phyloP scores from a whole-genome alignment of 441 rosid species.

The Omphalea diandra region DNA sequence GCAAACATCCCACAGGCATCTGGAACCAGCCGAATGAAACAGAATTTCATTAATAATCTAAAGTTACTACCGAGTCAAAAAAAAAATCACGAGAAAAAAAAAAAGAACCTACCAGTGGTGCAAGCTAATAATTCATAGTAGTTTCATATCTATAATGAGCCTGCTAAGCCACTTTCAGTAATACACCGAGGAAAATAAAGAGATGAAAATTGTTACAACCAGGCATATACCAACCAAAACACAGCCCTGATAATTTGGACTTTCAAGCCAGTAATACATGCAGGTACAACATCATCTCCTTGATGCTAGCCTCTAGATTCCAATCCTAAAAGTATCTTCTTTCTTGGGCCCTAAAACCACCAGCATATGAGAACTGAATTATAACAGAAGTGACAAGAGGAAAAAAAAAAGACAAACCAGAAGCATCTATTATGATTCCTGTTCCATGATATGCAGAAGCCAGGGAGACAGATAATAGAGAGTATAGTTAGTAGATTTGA shows the following conservation, averaged over 20 bases:
- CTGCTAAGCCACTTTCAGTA: conserved; percentile 25
- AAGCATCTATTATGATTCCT: background rate
- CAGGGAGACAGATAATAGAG: background rate
- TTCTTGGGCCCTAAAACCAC: conserved; percentile 87
- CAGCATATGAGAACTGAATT: conserved; percentile 18
- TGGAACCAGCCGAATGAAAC: background rate
- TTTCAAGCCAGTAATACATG: conserved; percentile 18
- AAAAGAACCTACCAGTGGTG: background rate
- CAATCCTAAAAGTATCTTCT: conserved; percentile 87
- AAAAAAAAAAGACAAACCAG: background rate
- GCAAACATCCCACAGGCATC: background rate
- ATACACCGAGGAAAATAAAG: background rate
- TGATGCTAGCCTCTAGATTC: conserved; percentile 56
- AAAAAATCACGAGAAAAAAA: background rate
- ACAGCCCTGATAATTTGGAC: conserved; percentile 24
- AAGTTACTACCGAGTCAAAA: conserved; percentile 1
- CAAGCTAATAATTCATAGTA: conserved; percentile 25
- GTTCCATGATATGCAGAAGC: background rate
- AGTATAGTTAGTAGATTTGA: background rate
- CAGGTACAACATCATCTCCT: background rate
- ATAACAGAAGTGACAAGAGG: background rate
- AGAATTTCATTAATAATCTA: conserved; percentile 13
- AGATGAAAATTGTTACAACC: conserved; percentile 20
- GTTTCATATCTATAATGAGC: conserved; percentile 19
- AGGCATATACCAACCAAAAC: conserved; percentile 27